Percentiles rank a stretch among this genome's conserved stretches.
phyloP scores from a whole-genome alignment of 2,329 filamentous ascomycete species.

The Septoria linicola region DNA sequence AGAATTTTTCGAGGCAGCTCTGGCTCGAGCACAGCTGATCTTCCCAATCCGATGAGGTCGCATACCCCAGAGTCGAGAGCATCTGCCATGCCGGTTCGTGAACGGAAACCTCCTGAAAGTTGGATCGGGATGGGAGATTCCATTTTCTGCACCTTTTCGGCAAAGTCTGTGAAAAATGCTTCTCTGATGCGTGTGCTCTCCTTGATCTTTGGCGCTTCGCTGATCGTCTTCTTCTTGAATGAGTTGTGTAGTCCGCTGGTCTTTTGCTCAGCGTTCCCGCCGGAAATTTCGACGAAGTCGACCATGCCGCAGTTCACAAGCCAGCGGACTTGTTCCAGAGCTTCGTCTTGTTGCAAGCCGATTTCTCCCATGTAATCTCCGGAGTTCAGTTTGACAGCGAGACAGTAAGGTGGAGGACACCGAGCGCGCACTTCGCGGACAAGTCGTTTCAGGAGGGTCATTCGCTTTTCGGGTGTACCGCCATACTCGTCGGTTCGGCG shows the following conservation, averaged over 20 bases:
- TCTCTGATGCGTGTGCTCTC: slow-evolving; percentile 55
- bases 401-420: slow-evolving; percentile 45
- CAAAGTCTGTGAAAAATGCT: slow-evolving; percentile 68
- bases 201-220: slow-evolving; percentile 28
- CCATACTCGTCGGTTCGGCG: slow-evolving; percentile 51
- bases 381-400: slow-evolving; percentile 54
- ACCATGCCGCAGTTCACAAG: slow-evolving; percentile 51
- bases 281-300: slow-evolving; percentile 68
- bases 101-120: slow-evolving; percentile 64
- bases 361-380: slow-evolving; percentile 44
- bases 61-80: slow-evolving; percentile 50
- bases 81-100: slow-evolving; percentile 50
- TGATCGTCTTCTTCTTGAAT: slow-evolving; percentile 39
- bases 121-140: slow-evolving; percentile 32
- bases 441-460: slow-evolving; percentile 48
- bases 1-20: slow-evolving; percentile 42
- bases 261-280: slow-evolving; percentile 48
- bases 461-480: slow-evolving; percentile 47
- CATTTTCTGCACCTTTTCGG: slow-evolving; percentile 34
- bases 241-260: slow-evolving; percentile 26
- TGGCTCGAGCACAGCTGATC: slow-evolving; percentile 49
- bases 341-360: slow-evolving; percentile 44
- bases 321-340: slow-evolving; percentile 57
- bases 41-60: slow-evolving; percentile 51
- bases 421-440: slow-evolving; percentile 44